Evolutionary conservation across 2,329 filamentous ascomycete genomes (phyloP), one percentile per base, ranked within the genome.

Genomic region (Teratosphaeria gauchensis): DNA sequence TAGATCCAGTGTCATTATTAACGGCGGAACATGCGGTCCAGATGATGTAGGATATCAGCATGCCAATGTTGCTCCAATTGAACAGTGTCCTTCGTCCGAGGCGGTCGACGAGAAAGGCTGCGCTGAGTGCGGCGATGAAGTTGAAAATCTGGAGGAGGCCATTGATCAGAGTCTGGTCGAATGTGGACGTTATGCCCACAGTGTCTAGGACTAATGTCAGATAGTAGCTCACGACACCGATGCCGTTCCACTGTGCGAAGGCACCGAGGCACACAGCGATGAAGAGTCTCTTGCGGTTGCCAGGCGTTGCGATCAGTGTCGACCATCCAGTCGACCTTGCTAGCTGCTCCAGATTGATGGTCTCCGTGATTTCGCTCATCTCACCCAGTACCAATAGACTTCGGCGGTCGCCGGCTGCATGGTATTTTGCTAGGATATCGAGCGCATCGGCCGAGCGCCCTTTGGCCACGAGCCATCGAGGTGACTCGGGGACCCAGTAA

Each of bases 311-410:
- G 11, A 64, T 14, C 14, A 62, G 54, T n/a, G 53, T 54, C 16
- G 35, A 35, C 58, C 59, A 62, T n/a, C 32, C 35, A 12, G 56
- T 58, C 24, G 35, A 31, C 21, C 59, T 58, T 14, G 54, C 54
- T 28, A 51, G 54, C 42, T 62, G 57, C 53, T 62, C 61, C 12
- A 61, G 30, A 12, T 48, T 48, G 42, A 64, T 61, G 5, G 60
- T 59, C 14, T 61, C 35, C 3, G 48, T 16, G 46, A 88, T 88
- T 73, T 88, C 84, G 52, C 78, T 79, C 70, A 79, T 86, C 69
- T 88, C 83, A 68, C 85, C 84, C 65, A 84, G 81, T 8, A 88
- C 85, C 1, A 82, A 82, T 1, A 80, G 69, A 66, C 86, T 81
- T 68, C 80, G 75, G 56, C 68, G 70, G 65, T 86, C 77, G 33